phyloP scores from a whole-genome alignment of 1,284 basidiomycete species.

The Exobasidium cylindrosporum region DNA sequence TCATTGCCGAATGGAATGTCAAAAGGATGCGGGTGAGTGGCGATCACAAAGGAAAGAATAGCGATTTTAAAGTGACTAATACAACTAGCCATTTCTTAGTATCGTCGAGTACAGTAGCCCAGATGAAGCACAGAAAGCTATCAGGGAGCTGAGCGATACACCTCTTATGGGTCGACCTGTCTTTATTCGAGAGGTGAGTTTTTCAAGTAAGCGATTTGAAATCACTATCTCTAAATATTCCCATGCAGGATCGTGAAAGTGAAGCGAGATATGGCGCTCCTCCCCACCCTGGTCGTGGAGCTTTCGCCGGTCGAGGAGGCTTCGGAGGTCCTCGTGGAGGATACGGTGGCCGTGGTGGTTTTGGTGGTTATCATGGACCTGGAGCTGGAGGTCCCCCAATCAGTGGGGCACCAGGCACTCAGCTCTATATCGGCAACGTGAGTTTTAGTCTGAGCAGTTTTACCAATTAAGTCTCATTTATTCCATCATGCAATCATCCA shows the following conservation, averaged over 20 bases:
- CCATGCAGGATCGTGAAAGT: slow-evolving; percentile 81
- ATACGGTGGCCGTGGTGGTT: slow-evolving; percentile 39
- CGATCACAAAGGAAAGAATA: background rate
- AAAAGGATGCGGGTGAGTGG: slow-evolving; percentile 72
- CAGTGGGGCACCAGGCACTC: slow-evolving; percentile 58
- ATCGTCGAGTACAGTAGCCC: slow-evolving; percentile 44
- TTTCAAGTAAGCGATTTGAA: background rate
- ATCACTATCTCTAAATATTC: slow-evolving; percentile 7
- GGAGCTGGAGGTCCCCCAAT: slow-evolving; percentile 14
- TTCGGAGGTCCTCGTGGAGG: slow-evolving; percentile 32
- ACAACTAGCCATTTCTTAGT: slow-evolving; percentile 18
- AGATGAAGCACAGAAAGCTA: slow-evolving; percentile 44
- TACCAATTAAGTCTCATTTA: background rate
- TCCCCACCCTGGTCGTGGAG: slow-evolving; percentile 66
- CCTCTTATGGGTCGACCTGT: slow-evolving; percentile 84
- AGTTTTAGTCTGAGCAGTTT: slow-evolving; percentile 9
- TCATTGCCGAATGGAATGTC: slow-evolving; percentile 92
- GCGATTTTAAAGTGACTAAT: too few species aligned
- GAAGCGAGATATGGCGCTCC: slow-evolving; percentile 90
- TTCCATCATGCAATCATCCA: too few species aligned
- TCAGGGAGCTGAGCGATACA: slow-evolving; percentile 62
- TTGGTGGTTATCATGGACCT: slow-evolving; percentile 18
- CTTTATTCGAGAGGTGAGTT: slow-evolving; percentile 87
- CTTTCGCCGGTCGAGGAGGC: slow-evolving; percentile 66
- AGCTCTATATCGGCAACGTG: slow-evolving; percentile 81